These are phyloP conservation scores for Pythium oligandrum DNA, from an alignment of 352 stramenopile species.

Conservation along the genomic window DNA sequence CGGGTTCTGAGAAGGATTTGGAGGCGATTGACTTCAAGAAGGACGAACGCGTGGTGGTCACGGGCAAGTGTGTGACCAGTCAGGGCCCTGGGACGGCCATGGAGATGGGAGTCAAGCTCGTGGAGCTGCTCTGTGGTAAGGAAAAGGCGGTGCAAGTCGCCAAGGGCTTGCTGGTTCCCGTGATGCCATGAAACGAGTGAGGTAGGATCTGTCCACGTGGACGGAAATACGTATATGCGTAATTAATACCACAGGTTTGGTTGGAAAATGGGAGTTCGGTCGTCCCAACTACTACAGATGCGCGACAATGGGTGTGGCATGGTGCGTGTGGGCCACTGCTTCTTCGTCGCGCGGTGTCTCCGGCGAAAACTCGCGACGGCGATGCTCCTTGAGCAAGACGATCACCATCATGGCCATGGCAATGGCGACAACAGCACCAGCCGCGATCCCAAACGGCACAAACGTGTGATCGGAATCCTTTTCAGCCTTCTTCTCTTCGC, in stretches of 20 bases:
- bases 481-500: too few species aligned
- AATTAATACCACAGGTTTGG: too few species aligned
- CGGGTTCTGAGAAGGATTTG: constrained; percentile 66
- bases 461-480: too few species aligned
- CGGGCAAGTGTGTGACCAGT: constrained; percentile 73
- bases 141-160: constrained; percentile 63
- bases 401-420: neutral
- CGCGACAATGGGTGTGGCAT: too few species aligned
- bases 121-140: constrained; percentile 61
- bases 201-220: too few species aligned
- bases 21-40: constrained; percentile 33
- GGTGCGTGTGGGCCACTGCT: too few species aligned
- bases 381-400: constrained; percentile 2
- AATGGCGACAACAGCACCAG: neutral
- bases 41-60: constrained; percentile 57
- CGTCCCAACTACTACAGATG: too few species aligned
- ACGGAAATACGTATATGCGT: too few species aligned
- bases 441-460: neutral
- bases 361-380: neutral
- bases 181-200: constrained; percentile 1
- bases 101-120: constrained; percentile 78
- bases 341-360: neutral
- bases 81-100: constrained; percentile 74
- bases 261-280: too few species aligned
- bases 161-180: constrained; percentile 43